These are phyloP conservation scores for Emergomyces orientalis DNA, from an alignment of 2,329 filamentous ascomycete species.

Conservation along the genomic window DNA sequence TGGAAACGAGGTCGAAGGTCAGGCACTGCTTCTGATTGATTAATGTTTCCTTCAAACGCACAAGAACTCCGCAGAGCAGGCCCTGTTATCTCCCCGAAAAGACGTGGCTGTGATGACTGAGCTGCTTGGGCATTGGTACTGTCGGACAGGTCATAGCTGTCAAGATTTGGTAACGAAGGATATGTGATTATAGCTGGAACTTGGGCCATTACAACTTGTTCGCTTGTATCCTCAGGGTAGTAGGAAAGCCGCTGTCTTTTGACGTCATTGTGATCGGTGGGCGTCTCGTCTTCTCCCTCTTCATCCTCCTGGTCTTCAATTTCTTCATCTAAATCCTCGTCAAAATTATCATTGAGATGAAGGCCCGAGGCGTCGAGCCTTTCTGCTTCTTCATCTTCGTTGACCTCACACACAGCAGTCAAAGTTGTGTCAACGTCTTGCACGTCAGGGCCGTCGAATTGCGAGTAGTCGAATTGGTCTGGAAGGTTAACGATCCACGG, in stretches of 20 bases:
- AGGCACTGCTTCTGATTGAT: slow-evolving; percentile 20
- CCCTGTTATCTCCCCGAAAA: slow-evolving; percentile 54
- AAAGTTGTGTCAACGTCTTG: slow-evolving; percentile 45
- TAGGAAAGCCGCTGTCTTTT: slow-evolving; percentile 15
- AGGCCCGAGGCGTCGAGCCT: slow-evolving; percentile 52
- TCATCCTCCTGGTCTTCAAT: slow-evolving; percentile 27
- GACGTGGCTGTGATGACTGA: slow-evolving; percentile 26
- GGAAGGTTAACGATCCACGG: slow-evolving; percentile 58
- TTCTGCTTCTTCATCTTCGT: slow-evolving; percentile 35
- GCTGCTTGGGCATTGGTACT: slow-evolving; percentile 12
- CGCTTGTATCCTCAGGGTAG: neutral
- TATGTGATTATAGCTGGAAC: slow-evolving; percentile 29
- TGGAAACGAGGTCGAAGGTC: slow-evolving; percentile 16
- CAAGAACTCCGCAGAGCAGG: slow-evolving; percentile 48
- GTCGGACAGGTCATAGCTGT: slow-evolving; percentile 27
- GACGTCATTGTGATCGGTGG: slow-evolving; percentile 7
- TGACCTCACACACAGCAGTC: slow-evolving; percentile 28
- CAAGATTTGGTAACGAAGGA: slow-evolving; percentile 35
- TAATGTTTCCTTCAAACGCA: slow-evolving; percentile 30
- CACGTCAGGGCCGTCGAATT: slow-evolving; percentile 38
- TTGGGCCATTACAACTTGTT: slow-evolving; percentile 9
- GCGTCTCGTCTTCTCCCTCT: slow-evolving; percentile 25
- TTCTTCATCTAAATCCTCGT: slow-evolving; percentile 20
- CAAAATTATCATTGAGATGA: slow-evolving; percentile 41
- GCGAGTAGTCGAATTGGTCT: slow-evolving; percentile 51